Evolutionary conservation across 257 asterid species (phyloP).

Genomic region (Paraleonurus japonicus): DNA sequence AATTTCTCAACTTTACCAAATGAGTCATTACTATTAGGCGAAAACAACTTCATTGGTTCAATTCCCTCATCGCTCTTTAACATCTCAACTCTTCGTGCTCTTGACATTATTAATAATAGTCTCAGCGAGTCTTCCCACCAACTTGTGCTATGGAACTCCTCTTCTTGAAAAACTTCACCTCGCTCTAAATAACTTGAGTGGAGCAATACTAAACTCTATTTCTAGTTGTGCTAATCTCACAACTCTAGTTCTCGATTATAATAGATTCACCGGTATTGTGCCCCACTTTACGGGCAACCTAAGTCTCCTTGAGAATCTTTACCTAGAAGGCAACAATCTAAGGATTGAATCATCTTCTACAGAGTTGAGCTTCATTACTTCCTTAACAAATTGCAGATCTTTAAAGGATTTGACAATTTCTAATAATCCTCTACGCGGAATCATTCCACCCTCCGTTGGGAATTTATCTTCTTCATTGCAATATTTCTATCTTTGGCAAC

Average conservation of each 20-base stretch:
- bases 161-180: neutral
- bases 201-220: neutral
- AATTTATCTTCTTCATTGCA: slow-evolving; percentile 29
- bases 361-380: slow-evolving; percentile 22
- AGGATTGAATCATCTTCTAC: neutral
- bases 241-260: rapidly evolving
- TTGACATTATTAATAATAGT: neutral
- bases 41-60: slow-evolving; percentile 19
- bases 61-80: slow-evolving; percentile 32
- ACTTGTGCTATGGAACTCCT: neutral
- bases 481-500: neutral
- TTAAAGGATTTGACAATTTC: neutral
- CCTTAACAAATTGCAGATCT: slow-evolving; percentile 28
- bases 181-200: neutral
- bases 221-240: neutral
- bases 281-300: neutral
- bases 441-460: slow-evolving; percentile 31
- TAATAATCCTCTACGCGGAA: slow-evolving; percentile 18
- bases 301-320: neutral
- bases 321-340: neutral
- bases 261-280: neutral
- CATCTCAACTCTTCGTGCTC: slow-evolving; percentile 20
- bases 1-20: slow-evolving; percentile 27
- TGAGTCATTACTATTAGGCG: neutral
- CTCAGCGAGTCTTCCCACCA: neutral